Conservation (phyloP, 352 stramenopile species). For the Phytophthora fragariae region DNA sequence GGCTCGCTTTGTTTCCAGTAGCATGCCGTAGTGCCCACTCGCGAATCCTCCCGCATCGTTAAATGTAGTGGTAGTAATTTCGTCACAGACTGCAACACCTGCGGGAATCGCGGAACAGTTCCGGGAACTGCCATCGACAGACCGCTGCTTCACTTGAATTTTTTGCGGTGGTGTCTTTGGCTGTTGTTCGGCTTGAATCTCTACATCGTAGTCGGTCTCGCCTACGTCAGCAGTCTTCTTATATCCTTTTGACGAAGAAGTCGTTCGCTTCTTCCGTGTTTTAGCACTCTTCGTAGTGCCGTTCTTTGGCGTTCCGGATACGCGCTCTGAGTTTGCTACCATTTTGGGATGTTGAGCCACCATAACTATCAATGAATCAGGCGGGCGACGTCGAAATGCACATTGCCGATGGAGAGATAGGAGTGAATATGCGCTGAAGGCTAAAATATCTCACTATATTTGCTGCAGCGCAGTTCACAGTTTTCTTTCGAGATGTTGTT, state of each 20-base stretch:
- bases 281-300: background rate
- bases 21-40: slow-evolving; percentile 51
- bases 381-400: background rate
- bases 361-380: background rate
- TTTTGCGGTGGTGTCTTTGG: slow-evolving; percentile 4
- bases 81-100: background rate
- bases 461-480: background rate
- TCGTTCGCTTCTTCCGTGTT: background rate
- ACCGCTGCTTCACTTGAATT: slow-evolving; percentile 27
- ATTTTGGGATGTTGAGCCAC: background rate
- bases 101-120: slow-evolving; percentile 6
- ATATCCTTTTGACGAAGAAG: background rate
- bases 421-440: background rate
- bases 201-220: slow-evolving; percentile 9
- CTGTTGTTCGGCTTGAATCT: background rate
- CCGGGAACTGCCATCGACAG: slow-evolving; percentile 7
- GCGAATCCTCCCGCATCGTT: slow-evolving; percentile 36
- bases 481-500: background rate
- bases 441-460: slow-evolving; percentile 2
- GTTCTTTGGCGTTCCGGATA: background rate
- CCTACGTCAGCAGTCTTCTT: background rate
- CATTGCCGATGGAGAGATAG: background rate
- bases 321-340: no score
- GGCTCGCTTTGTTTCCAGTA: slow-evolving; percentile 58
- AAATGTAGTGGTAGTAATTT: background rate